phyloP scores from a whole-genome alignment of 2,329 filamentous ascomycete genomes.

The Diplodia sapinea region DNA sequence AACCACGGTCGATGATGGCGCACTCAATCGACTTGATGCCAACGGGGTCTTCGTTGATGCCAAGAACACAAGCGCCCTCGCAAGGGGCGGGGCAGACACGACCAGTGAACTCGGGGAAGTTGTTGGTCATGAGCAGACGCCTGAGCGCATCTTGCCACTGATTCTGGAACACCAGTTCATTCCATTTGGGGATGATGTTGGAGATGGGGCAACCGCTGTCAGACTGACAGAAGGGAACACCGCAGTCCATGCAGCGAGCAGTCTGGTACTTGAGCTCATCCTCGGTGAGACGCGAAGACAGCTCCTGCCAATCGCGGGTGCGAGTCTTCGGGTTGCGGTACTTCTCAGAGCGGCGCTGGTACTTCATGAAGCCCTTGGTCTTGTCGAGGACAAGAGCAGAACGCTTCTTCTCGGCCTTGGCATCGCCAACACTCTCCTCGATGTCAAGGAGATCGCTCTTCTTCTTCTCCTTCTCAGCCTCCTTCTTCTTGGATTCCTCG shows the following conservation, averaged over 20 bases:
- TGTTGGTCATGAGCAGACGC: conserved; percentile 93
- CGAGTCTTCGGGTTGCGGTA: conserved; percentile 84
- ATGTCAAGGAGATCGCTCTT: conserved; percentile 77
- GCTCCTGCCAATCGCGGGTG: conserved; percentile 91
- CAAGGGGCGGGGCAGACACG: conserved; percentile 96
- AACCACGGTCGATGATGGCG: conserved; percentile 95
- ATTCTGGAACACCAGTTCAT: conserved; percentile 75
- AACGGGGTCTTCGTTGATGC: conserved; percentile 95
- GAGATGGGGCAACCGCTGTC: conserved; percentile 94
- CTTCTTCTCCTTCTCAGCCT: conserved; percentile 69
- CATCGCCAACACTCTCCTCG: conserved; percentile 87
- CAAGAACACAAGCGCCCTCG: conserved; percentile 92
- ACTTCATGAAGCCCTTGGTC: conserved; percentile 97
- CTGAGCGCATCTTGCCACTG: conserved; percentile 94
- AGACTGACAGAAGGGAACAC: conserved; percentile 97
- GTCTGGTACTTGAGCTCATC: conserved; percentile 97
- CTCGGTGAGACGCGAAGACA: conserved; percentile 84
- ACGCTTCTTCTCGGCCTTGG: conserved; percentile 85
- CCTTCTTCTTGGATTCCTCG: conserved; percentile 60
- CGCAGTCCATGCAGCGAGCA: conserved; percentile 97
- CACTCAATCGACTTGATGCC: conserved; percentile 99
- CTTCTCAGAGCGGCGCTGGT: conserved; percentile 89
- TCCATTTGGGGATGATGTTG: conserved; percentile 98
- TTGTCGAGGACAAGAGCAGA: conserved; percentile 93
- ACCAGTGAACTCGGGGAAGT: conserved; percentile 97